A percentile compares a stretch with the other conserved stretches of the same genome.
These are phyloP conservation scores for Thelonectria olida DNA, from an alignment of 2,329 filamentous ascomycete species.

Conservation along the genomic window DNA sequence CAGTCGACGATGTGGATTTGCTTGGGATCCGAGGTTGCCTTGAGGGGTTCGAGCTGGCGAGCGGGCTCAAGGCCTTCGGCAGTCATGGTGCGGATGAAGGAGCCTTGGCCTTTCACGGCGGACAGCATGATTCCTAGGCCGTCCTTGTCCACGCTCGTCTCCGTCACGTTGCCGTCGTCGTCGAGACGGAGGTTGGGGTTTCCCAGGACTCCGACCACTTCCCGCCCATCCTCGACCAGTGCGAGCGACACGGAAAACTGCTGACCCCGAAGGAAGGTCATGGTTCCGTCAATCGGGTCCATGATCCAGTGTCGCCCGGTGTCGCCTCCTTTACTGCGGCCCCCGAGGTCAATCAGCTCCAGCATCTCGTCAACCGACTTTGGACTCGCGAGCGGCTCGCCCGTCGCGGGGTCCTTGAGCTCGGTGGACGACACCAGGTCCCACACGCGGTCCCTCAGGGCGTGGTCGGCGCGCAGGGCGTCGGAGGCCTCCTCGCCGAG, in stretches of 20 bases:
- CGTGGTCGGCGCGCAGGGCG: constrained; percentile 57
- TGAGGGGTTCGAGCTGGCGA: constrained; percentile 31
- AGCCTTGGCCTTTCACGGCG: constrained; percentile 44
- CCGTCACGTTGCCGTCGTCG: constrained; percentile 49
- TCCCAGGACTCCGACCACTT: constrained; percentile 67
- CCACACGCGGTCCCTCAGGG: constrained; percentile 63
- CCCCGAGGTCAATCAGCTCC: constrained; percentile 68
- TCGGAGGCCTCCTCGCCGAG: constrained; percentile 69
- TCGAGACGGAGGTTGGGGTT: constrained; percentile 65
- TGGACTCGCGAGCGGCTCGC: constrained; percentile 48
- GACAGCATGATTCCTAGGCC: constrained; percentile 49
- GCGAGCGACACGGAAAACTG: constrained; percentile 71
- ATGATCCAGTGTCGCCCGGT: constrained; percentile 65
- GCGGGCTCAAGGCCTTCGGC: constrained; percentile 29
- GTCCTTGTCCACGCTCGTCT: constrained; percentile 44
- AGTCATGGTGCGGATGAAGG: constrained; percentile 40
- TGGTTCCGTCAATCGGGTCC: constrained; percentile 72
- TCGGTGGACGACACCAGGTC: constrained; percentile 54
- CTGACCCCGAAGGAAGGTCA: constrained; percentile 66
- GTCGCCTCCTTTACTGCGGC: constrained; percentile 47
- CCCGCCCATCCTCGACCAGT: constrained; percentile 64
- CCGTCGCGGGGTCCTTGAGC: constrained; percentile 20
- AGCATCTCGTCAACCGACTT: constrained; percentile 64
- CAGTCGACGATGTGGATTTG: constrained; percentile 48
- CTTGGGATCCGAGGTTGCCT: constrained; percentile 26